Base-by-base conservation (phyloP, 1,139 yeast genomes). In the Suhomyces kunorum region DNA sequence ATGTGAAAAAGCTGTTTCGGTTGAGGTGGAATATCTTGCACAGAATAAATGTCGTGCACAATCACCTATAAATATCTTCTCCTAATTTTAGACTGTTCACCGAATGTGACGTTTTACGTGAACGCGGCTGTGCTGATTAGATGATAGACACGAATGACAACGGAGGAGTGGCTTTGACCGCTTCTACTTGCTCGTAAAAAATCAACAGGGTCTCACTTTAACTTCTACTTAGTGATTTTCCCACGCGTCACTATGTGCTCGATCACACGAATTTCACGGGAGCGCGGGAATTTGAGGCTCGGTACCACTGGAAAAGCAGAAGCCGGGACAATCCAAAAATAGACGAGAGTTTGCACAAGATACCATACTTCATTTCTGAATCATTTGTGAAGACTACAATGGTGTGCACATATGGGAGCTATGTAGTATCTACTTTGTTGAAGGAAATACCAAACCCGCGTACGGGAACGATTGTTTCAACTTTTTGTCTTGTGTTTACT, bases 41-140 rank as follows among this genome's bases (percentile, higher is more conserved):
- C 24, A 17, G 19, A 15, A 28, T 8, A 29, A 29, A 9, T 29
- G 32, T 29, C 32, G 32, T 29, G 32, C 32, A 22, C 9, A 15
- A 8, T 27, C 29, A 27, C 14, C 29, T 27, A 27, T 27, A 20
- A 20, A 20, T 20, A 20, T 20, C 24, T 20, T 9, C 11, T 20
- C 24, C 11, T 20, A 8, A 20, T 9, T 20, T 20, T 20, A 20
- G 24, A 20, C 24, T 11, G 11, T 9, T 20, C 24, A 20, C 8
- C n/a, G n/a, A n/a, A n/a, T n/a, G n/a, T n/a, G n/a, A n/a, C n/a
- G n/a, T n/a, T n/a, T n/a, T n/a, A n/a, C n/a, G n/a, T n/a, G n/a
- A n/a, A n/a, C n/a, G n/a, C n/a, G n/a, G n/a, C n/a, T n/a, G n/a
- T n/a, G n/a, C n/a, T n/a, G n/a, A n/a, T n/a, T n/a, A n/a, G n/a